Conservation (phyloP, 192 early-diverging fungal species). For the Gaertneriomyces sp. region DNA sequence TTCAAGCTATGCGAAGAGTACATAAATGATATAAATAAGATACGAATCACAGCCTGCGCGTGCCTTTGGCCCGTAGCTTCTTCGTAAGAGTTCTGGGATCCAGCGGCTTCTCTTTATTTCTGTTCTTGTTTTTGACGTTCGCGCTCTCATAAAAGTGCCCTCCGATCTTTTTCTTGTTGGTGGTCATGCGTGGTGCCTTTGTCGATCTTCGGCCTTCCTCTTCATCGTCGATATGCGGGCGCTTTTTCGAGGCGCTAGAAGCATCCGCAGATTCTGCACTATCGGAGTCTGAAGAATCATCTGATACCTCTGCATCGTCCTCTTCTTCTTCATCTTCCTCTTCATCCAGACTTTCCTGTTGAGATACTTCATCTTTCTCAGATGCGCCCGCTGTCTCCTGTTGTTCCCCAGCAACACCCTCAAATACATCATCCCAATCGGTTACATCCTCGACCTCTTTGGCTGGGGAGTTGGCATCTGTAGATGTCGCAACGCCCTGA, state of each 20-base stretch:
- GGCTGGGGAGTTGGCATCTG: conserved; percentile 24
- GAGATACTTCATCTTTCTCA: neutral
- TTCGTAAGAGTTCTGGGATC: conserved; percentile 54
- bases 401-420: conserved; percentile 61
- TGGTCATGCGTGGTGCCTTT: conserved; percentile 80
- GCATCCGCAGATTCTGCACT: conserved; percentile 21
- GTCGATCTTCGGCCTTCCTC: neutral
- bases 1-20: too few relatives aligned
- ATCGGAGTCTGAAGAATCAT: conserved; percentile 10
- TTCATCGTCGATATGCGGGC: neutral
- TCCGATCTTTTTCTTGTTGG: conserved; percentile 80
- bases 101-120: conserved; percentile 73
- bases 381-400: neutral
- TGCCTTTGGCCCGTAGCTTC: conserved; percentile 43
- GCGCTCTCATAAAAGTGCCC: conserved; percentile 86
- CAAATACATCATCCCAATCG: conserved; percentile 88
- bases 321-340: conserved; percentile 32
- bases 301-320: conserved; percentile 20
- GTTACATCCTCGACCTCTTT: conserved; percentile 37
- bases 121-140: conserved; percentile 94
- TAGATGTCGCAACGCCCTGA: conserved; percentile 39
- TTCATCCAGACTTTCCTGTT: conserved; percentile 16
- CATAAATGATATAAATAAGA: too few relatives aligned
- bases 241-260: neutral
- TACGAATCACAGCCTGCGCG: conserved; percentile 9